A percentile compares a stretch with the other conserved stretches of the same genome.
These are phyloP conservation scores for Bipolaris sorokiniana DNA, from an alignment of 2,329 filamentous ascomycete genomes.

Conservation along the genomic window DNA sequence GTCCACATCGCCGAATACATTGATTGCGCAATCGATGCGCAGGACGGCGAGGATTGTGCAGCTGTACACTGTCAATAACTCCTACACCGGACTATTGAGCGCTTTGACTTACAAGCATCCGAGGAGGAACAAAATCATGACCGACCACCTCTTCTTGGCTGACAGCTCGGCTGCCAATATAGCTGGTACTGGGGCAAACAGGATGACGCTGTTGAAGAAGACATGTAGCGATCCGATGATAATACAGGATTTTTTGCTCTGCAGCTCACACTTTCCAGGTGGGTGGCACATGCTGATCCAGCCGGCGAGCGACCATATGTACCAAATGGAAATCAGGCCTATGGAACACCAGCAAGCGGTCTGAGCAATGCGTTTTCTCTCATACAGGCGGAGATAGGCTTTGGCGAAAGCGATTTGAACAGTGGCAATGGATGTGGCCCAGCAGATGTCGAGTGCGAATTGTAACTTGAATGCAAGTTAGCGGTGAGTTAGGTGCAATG, in stretches of 20 bases:
- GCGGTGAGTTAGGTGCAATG: neutral
- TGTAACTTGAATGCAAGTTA: conserved; percentile 20
- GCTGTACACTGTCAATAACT: conserved; percentile 15
- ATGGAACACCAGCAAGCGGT: conserved; percentile 20
- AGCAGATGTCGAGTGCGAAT: conserved; percentile 30
- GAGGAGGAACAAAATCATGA: conserved; percentile 18
- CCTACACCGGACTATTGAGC: no score
- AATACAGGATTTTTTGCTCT: conserved; percentile 25
- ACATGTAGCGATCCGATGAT: conserved; percentile 29
- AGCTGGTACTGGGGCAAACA: conserved; percentile 22
- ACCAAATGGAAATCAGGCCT: conserved; percentile 20
- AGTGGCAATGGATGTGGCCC: conserved; percentile 28
- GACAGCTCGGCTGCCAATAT: conserved; percentile 19
- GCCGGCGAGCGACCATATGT: conserved; percentile 21
- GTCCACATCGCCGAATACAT: conserved; percentile 23
- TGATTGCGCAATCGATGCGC: conserved; percentile 28
- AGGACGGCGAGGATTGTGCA: conserved; percentile 26
- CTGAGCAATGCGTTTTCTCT: conserved; percentile 12
- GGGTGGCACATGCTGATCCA: conserved; percentile 30
- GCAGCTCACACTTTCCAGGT: conserved; percentile 21
- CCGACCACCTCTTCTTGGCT: conserved; percentile 19
- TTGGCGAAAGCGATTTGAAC: conserved; percentile 27
- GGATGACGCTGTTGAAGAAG: conserved; percentile 23
- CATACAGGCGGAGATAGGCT: conserved; percentile 28
- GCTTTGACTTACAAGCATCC: conserved; percentile 25